Evolutionary conservation across 352 stramenopile species (phyloP), one percentile per base, ranked within the genome.

Genomic region (Globisporangium iwayamae): DNA sequence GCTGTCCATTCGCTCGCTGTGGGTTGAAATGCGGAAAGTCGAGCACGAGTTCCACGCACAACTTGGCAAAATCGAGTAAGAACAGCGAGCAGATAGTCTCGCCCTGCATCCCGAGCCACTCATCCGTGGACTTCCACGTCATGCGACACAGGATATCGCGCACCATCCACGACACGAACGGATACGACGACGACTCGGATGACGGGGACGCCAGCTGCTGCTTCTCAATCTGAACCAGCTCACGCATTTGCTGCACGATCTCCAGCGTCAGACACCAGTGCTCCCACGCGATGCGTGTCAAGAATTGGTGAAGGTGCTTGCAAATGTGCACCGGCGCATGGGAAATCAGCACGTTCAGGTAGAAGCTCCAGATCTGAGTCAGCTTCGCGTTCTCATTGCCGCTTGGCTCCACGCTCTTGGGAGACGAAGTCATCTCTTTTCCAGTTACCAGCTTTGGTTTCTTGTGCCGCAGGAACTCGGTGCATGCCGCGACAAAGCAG

Each of bases 101-200:
- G 13, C 69, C 83, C 48, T 94, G 85, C 2, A 63, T 64, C 11
- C 51, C 51, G 6, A 94, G 63, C 85, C 85, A 94, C 22, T 77
- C 71, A 36, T 94, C 83, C 0, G 85, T 94, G 2, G 75, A 72
- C 55, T 87, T 90, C 83, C 83, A 94, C 20, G 81, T 90, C 58
- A 88, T 87, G 5, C 85, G 85, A 28, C 85, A 94, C 36, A 94
- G 62, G 1, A 94, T 71, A 38, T 94, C 85, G 41, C 85, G 83
- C n/a, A 94, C 78, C 52, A 93, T 73, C 85, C 85, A 94, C 11
- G 85, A 94, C 18, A 94, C 82, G 57, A 84, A 93, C 7, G 84
- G 84, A 68, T 93, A 91, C 34, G 86, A 72, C n/a, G 83, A 87
- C 43, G 75, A 56, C 36, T 48, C 53, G 4, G 72, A 73, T 3